Conservation (phyloP, 2,329 filamentous ascomycete genomes). For the Apiospora koreana region DNA sequence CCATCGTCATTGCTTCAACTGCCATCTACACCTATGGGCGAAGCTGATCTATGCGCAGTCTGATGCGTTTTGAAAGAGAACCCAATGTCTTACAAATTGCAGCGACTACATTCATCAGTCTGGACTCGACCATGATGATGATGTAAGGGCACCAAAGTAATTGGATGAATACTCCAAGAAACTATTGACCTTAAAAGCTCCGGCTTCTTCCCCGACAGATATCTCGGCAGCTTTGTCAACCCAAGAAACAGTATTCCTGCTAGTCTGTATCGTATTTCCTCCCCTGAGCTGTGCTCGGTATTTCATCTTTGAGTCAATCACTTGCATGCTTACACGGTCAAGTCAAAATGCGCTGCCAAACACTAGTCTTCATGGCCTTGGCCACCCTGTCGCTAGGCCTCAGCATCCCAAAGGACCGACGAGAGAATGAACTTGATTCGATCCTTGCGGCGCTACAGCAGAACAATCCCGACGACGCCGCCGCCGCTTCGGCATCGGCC, state of each 20-base stretch:
- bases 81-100: background rate
- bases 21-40: background rate
- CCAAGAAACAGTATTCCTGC: background rate
- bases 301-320: background rate
- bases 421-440: background rate
- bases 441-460: background rate
- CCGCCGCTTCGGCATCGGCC: background rate
- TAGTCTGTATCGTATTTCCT: background rate
- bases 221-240: background rate
- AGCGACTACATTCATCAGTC: background rate
- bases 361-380: background rate
- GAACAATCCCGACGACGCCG: slow-evolving; percentile 10
- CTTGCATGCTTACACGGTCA: background rate
- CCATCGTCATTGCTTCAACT: background rate
- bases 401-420: background rate
- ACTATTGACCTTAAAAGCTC: background rate
- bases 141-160: background rate
- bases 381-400: background rate
- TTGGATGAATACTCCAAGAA: background rate
- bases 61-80: background rate
- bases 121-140: background rate
- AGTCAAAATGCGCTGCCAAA: background rate
- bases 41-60: background rate
- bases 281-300: slow-evolving; percentile 8
- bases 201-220: background rate